Percentiles rank a stretch among this genome's conserved stretches.
Evolutionary conservation across 345 rosid genomes (phyloP).

Genomic region (Trapa bicornis): DNA sequence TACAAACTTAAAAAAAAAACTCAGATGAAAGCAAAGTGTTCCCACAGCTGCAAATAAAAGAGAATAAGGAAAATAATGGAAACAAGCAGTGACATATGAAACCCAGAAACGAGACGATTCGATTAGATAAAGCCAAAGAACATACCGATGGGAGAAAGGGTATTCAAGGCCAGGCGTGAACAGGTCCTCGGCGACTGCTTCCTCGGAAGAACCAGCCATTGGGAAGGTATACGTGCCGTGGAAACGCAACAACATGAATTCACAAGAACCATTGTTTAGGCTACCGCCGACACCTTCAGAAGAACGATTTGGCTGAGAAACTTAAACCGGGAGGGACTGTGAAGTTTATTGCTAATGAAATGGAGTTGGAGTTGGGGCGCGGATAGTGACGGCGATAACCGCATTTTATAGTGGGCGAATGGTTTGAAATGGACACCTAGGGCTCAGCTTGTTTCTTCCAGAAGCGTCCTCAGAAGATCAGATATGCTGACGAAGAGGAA

Average conservation of each 20-base stretch:
- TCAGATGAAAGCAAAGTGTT: too few species aligned
- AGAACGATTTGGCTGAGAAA: background rate
- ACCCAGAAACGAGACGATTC: background rate
- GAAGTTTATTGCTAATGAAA: too few species aligned
- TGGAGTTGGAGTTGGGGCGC: too few species aligned
- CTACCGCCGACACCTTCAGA: background rate
- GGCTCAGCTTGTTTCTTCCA: background rate
- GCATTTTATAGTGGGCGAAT: background rate
- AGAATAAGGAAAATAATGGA: too few species aligned
- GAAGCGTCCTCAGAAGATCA: background rate
- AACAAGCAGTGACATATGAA: background rate
- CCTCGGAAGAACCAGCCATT: background rate
- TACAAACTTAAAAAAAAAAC: too few species aligned
- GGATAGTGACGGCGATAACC: background rate
- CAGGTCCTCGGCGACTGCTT: background rate
- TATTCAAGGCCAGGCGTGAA: background rate
- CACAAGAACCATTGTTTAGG: background rate
- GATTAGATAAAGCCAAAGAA: background rate
- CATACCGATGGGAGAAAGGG: background rate
- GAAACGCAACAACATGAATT: background rate
- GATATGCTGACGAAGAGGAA: background rate
- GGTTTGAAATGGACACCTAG: background rate
- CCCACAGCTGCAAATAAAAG: too few species aligned
- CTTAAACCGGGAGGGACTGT: too few species aligned
- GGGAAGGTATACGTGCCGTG: background rate